These are phyloP conservation scores for Calonectria hongkongensis DNA, from an alignment of 2,329 filamentous ascomycete species.

Conservation along the genomic window DNA sequence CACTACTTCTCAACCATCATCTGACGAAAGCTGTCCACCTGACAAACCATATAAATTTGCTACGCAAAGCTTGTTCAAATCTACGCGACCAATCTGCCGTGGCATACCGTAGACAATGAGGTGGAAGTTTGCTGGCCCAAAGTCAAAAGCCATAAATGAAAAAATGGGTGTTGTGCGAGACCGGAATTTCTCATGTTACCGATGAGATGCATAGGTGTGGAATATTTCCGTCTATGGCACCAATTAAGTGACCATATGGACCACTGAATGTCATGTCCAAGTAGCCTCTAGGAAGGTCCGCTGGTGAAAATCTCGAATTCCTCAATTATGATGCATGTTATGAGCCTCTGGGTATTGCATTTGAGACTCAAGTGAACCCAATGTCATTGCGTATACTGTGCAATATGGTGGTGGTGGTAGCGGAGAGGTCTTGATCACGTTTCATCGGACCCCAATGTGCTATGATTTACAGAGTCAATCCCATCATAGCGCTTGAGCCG, in stretches of 20 bases:
- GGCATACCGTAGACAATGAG: background rate
- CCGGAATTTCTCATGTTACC: background rate
- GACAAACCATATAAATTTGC: too few species aligned
- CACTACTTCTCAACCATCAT: too few species aligned
- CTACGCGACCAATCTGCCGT: background rate
- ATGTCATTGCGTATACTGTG: background rate
- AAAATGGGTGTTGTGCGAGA: conserved; percentile 22
- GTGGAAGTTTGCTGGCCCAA: background rate
- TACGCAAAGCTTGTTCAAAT: background rate
- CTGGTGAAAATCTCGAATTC: background rate
- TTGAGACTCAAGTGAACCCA: background rate
- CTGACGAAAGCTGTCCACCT: too few species aligned
- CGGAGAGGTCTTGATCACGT: background rate
- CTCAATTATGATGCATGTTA: background rate
- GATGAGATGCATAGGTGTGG: conserved; percentile 4
- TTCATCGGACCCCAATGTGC: background rate
- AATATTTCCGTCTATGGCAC: background rate
- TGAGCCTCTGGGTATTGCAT: background rate
- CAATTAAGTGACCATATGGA: too few species aligned
- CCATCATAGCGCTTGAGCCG: background rate
- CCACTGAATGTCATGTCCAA: background rate
- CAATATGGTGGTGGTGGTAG: background rate
- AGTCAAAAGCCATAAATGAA: background rate
- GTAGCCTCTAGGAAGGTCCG: background rate
- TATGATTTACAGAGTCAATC: background rate